Percentiles rank a stretch among this genome's conserved stretches.
These are phyloP conservation scores for Penicillium alfredii DNA, from an alignment of 495 filamentous ascomycete species.

Conservation along the genomic window DNA sequence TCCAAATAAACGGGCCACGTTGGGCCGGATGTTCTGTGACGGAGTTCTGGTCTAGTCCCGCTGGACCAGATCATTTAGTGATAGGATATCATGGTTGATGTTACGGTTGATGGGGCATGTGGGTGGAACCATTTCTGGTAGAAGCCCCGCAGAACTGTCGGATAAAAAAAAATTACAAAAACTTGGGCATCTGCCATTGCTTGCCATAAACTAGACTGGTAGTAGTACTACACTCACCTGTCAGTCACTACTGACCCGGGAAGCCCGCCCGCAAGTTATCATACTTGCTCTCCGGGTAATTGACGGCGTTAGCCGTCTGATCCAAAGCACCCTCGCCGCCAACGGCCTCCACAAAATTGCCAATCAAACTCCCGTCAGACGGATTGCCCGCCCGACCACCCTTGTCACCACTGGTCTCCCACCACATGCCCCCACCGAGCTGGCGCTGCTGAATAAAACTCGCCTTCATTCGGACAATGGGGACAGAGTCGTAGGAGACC, in stretches of 20 bases:
- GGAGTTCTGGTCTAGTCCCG: slow-evolving; percentile 18
- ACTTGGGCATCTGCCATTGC: slow-evolving; percentile 6
- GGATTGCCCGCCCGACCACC: slow-evolving; percentile 33
- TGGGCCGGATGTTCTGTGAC: slow-evolving; percentile 14
- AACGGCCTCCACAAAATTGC: slow-evolving; percentile 48
- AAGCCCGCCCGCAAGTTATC: slow-evolving; percentile 62
- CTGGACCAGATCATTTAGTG: slow-evolving; percentile 16
- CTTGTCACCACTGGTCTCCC: slow-evolving; percentile 83
- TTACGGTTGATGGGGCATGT: slow-evolving; percentile 18
- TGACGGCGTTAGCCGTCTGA: slow-evolving; percentile 57
- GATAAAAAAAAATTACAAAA: slow-evolving; percentile 18
- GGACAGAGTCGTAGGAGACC: slow-evolving; percentile 69
- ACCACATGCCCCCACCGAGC: slow-evolving; percentile 88
- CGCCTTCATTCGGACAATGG: slow-evolving; percentile 56
- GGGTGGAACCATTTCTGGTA: slow-evolving; percentile 4
- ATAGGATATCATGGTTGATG: slow-evolving; percentile 20
- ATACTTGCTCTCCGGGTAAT: slow-evolving; percentile 71
- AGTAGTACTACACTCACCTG: no score
- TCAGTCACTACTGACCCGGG: slow-evolving; percentile 8
- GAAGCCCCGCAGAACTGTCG: no score
- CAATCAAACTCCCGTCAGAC: slow-evolving; percentile 57
- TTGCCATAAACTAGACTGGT: slow-evolving; percentile 9
- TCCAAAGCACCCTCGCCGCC: slow-evolving; percentile 49
- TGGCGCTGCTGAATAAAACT: slow-evolving; percentile 56
- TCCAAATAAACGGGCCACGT: slow-evolving; percentile 46